Percentiles rank a stretch among this genome's conserved stretches.
These are phyloP conservation scores for Brassica hybrid DNA, from an alignment of 441 rosid genomes.

Conservation along the genomic window DNA sequence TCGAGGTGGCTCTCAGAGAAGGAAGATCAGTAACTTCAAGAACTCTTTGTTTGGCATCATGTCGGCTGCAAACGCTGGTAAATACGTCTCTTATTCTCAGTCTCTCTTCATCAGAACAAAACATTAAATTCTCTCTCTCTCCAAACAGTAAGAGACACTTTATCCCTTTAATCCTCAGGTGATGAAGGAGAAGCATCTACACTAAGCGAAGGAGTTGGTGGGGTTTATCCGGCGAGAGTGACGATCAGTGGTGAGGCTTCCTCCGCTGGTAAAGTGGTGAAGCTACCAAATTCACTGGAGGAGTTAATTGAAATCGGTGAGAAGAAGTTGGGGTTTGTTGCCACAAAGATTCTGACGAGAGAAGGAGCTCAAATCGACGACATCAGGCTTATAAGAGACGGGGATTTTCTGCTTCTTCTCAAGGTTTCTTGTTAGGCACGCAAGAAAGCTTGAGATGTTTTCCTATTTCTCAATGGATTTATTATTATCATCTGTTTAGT, in stretches of 20 bases:
- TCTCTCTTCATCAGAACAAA: not conserved
- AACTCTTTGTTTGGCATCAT: constrained; percentile 71
- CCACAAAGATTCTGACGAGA: constrained; percentile 56
- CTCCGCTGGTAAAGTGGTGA: constrained; percentile 54
- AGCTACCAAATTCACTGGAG: constrained; percentile 63
- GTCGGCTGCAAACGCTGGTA: constrained; percentile 69
- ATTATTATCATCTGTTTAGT: not conserved
- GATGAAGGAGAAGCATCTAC: constrained; percentile 46
- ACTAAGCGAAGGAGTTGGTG: constrained; percentile 30
- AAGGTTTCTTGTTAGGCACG: constrained; percentile 37
- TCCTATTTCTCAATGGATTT: not conserved
- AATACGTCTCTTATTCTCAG: constrained; percentile 16
- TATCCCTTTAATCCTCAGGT: constrained; percentile 43
- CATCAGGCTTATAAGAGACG: constrained; percentile 78
- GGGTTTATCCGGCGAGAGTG: constrained; percentile 58
- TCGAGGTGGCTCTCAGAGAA: constrained; percentile 45
- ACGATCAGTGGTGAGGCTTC: constrained; percentile 54
- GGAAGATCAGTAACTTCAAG: constrained; percentile 55
- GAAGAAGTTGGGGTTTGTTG: constrained; percentile 58
- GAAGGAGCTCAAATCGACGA: constrained; percentile 88
- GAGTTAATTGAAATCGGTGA: constrained; percentile 64
- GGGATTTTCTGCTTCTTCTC: constrained; percentile 70
- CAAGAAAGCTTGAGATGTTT: not conserved
- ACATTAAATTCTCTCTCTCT: no score
- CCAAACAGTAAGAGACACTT: not conserved